Base-by-base conservation (phyloP, 2,329 filamentous ascomycete species). In the Lachnellula hyalina region DNA sequence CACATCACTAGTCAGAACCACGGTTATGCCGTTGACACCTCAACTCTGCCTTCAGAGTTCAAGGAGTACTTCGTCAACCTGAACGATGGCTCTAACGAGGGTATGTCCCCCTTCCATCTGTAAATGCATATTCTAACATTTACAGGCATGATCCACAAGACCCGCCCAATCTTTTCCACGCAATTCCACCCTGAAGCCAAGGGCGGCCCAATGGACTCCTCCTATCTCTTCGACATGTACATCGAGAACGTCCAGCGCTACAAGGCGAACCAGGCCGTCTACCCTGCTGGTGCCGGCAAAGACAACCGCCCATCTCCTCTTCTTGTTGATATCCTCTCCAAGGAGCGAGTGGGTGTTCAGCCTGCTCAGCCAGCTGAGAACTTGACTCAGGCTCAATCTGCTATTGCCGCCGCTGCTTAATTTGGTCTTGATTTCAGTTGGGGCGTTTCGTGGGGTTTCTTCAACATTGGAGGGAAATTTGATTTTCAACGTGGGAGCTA, bases 131-230 rank as follows among this genome's bases (percentile, higher is more conserved):
- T 41, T 55, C 36, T 47, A 49, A 68, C 21, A 50, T 49, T 32
- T 19, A 19, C 45, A 76, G 78, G 89, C 57, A 90, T 99, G 84
- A 91, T 96, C 71, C 94, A 99, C 82, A 91, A 88, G 75, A 88
- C 89, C 55, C 89, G 93, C 36, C 94, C 94, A 60, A 99, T 99
- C 72, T 97, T 99, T 82, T 93, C 89, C 61, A 96, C 92, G 23
- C 94, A 99, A 75, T 99, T 99, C 85, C 94, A 99, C 71, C 94
- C 94, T 15, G 94, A 99, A 76, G 94, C 94, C 64, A 96, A 96
- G 80, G 94, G 94, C 58, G 94, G 94, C 52, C 94, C 94, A 52
- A 88, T 96, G 75, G 94, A 99, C 78, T 95, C 90, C 61, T 86
- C 90, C 2, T 97, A 96, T 75, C 81, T 99, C 57, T 99, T 99